phyloP scores from a whole-genome alignment of 2,329 filamentous ascomycete genomes.

The Aureobasidium namibiae region DNA sequence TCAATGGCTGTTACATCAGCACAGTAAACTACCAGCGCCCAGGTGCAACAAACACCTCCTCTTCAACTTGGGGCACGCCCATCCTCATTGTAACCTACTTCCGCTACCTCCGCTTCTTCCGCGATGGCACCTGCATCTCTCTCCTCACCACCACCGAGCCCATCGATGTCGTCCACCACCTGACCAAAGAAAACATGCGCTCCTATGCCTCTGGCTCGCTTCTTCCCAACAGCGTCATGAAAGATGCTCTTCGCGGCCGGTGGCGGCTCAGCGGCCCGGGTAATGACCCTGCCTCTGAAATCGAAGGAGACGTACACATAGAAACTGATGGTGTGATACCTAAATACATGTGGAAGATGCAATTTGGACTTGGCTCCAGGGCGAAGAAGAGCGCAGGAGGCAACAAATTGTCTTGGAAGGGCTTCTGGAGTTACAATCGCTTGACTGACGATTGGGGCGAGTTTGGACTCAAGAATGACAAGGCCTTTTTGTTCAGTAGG shows the following conservation, averaged over 20 bases:
- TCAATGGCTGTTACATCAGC: constrained; percentile 92
- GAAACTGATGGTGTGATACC: constrained; percentile 76
- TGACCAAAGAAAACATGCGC: constrained; percentile 62
- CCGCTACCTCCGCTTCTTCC: constrained; percentile 90
- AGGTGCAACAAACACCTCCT: constrained; percentile 63
- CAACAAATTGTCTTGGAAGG: constrained; percentile 81
- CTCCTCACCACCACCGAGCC: constrained; percentile 77
- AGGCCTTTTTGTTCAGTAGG: constrained; percentile 52
- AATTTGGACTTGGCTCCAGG: constrained; percentile 57
- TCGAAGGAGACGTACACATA: constrained; percentile 63
- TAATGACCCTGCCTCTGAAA: constrained; percentile 25
- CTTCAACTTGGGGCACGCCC: constrained; percentile 68
- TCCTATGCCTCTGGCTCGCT: constrained; percentile 28
- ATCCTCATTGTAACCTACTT: constrained; percentile 98
- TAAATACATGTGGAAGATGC: constrained; percentile 81
- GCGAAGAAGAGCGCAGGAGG: constrained; percentile 53
- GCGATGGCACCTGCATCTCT: constrained; percentile 75
- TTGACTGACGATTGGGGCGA: constrained; percentile 85
- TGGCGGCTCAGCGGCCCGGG: constrained; percentile 55
- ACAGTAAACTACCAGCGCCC: constrained; percentile 91
- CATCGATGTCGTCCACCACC: constrained; percentile 74
- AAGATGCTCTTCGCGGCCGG: constrained; percentile 56
- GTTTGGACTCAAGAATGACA: constrained; percentile 60
- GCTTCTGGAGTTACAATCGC: constrained; percentile 84
- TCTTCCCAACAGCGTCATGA: constrained; percentile 51